These are phyloP conservation scores for Suhomyces yuchorum DNA, from an alignment of 1,139 yeast genomes.

Conservation along the genomic window DNA sequence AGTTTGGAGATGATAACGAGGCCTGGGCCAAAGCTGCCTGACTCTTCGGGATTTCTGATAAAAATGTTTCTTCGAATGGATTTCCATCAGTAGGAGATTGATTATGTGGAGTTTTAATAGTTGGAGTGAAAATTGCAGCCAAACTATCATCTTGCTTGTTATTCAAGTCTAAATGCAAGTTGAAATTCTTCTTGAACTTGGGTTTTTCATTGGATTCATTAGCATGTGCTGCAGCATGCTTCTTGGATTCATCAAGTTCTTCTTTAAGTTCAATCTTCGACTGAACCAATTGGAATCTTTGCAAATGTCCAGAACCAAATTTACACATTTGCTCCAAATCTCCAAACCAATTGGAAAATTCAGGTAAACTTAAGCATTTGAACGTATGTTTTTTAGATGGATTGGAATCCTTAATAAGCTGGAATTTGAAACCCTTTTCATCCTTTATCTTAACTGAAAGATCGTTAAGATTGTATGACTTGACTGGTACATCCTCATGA, in stretches of 20 bases:
- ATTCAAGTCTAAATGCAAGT: conserved; percentile 14
- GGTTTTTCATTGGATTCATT: not conserved
- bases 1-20: conserved; percentile 3
- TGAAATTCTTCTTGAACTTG: not conserved
- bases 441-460: conserved; percentile 37
- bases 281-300: conserved; percentile 39
- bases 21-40: conserved; percentile 2
- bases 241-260: conserved; percentile 6
- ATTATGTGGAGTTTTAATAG: conserved; percentile 34
- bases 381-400: conserved; percentile 38
- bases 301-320: conserved; percentile 38
- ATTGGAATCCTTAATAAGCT: conserved; percentile 32
- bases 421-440: conserved; percentile 39
- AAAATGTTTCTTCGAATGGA: conserved; percentile 43
- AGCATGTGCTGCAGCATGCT: not conserved
- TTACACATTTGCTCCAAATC: conserved; percentile 44
- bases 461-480: conserved; percentile 49
- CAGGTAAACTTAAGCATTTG: conserved; percentile 37
- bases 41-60: conserved; percentile 16
- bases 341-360: conserved; percentile 39
- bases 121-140: conserved; percentile 43
- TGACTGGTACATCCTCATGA: conserved; percentile 43
- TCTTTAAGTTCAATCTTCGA: conserved; percentile 28
- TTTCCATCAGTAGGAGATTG: conserved; percentile 30
- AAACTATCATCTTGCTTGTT: conserved; percentile 15